Conservation (phyloP, 345 rosid species). For the Bruguiera sexangula region DNA sequence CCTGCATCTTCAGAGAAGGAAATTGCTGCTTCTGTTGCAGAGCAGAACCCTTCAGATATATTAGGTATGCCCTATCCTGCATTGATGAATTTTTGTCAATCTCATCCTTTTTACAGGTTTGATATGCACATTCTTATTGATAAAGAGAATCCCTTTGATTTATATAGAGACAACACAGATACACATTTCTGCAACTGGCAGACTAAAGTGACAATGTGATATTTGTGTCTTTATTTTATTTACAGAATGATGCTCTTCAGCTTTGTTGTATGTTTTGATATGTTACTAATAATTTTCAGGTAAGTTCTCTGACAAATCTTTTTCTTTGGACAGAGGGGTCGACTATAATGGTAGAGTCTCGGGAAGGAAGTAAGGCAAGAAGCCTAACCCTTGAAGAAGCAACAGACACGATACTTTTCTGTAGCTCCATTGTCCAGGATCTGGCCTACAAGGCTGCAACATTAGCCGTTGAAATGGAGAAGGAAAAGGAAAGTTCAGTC, state of each 20-base stretch:
- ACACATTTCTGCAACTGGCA: background rate
- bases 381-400: conserved; percentile 98
- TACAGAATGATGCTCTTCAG: conserved; percentile 8
- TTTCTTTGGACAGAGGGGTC: conserved; percentile 57
- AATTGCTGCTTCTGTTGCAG: conserved; percentile 32
- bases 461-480: conserved; percentile 52
- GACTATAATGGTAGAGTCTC: conserved; percentile 57
- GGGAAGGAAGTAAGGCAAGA: conserved; percentile 56
- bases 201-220: background rate
- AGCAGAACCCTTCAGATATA: conserved; percentile 39
- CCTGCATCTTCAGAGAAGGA: conserved; percentile 32
- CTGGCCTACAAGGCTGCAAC: conserved; percentile 79
- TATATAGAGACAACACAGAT: background rate
- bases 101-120: background rate
- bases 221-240: background rate
- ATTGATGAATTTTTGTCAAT: background rate
- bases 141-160: background rate
- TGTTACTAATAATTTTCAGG: conserved; percentile 1
- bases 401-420: conserved; percentile 81
- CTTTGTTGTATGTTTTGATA: conserved; percentile 15
- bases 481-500: conserved; percentile 36
- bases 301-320: conserved; percentile 22
- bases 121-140: background rate
- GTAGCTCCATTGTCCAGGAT: conserved; percentile 95
- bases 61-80: conserved; percentile 8